phyloP scores from a whole-genome alignment of 495 filamentous ascomycete genomes.

The Platismatia glauca region DNA sequence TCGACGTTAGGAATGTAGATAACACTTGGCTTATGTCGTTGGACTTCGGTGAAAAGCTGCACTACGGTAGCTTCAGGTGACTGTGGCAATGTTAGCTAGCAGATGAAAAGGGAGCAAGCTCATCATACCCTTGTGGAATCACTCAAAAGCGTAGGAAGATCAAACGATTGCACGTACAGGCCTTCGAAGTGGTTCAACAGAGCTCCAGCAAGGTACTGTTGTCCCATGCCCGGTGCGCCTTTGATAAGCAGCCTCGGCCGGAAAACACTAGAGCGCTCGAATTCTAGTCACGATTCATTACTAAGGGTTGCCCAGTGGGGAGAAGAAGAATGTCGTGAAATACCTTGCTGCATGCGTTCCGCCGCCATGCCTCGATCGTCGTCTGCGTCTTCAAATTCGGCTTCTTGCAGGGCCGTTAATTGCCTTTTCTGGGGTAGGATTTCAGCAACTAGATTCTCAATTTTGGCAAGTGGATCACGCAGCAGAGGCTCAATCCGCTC shows the following conservation, averaged over 20 bases:
- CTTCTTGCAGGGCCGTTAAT: slow-evolving; percentile 84
- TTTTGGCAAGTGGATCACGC: slow-evolving; percentile 55
- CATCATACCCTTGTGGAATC: slow-evolving; percentile 49
- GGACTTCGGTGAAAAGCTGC: slow-evolving; percentile 81
- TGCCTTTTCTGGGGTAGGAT: slow-evolving; percentile 76
- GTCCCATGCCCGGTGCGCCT: slow-evolving; percentile 80
- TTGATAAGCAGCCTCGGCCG: slow-evolving; percentile 75
- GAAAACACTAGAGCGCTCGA: slow-evolving; percentile 81
- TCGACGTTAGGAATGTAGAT: slow-evolving; percentile 91
- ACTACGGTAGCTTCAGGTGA: slow-evolving; percentile 81
- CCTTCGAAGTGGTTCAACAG: slow-evolving; percentile 84
- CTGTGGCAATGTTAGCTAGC: slow-evolving; percentile 26
- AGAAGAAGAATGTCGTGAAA: not conserved
- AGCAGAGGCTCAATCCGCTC: slow-evolving; percentile 74
- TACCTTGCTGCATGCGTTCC: slow-evolving; percentile 66
- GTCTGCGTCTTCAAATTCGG: slow-evolving; percentile 79
- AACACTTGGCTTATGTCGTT: slow-evolving; percentile 88
- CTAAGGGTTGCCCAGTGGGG: not conserved
- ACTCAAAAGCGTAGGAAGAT: slow-evolving; percentile 72
- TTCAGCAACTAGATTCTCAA: slow-evolving; percentile 58
- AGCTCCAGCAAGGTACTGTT: slow-evolving; percentile 82
- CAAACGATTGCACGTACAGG: slow-evolving; percentile 90
- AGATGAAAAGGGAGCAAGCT: not conserved
- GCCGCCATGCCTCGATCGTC: slow-evolving; percentile 73
- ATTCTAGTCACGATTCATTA: slow-evolving; percentile 43